Conservation (phyloP, 805 yeast genomes). For the Phaffomyces opuntiae region DNA sequence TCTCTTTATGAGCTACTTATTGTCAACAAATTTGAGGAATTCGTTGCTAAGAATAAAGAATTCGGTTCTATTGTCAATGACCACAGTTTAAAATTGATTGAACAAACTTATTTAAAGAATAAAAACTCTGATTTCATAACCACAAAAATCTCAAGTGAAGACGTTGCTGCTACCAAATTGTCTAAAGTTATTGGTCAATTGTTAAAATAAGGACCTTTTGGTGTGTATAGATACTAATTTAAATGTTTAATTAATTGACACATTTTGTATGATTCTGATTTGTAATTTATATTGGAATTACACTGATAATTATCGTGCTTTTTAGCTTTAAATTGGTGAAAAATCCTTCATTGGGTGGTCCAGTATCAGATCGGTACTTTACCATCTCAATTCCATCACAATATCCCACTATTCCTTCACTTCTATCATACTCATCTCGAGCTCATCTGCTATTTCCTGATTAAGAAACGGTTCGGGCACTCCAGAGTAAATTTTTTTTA, state of each 20-base stretch:
- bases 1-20: conserved; percentile 19
- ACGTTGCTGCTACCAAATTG: conserved; percentile 18
- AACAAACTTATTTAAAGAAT: conserved; percentile 14
- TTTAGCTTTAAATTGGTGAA: too few relatives aligned
- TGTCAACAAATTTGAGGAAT: conserved; percentile 16
- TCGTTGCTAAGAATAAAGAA: conserved; percentile 17
- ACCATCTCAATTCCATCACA: not conserved
- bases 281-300: not conserved
- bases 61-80: conserved; percentile 14
- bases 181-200: conserved; percentile 18
- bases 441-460: conserved; percentile 19
- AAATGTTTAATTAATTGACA: not conserved
- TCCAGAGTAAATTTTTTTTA: conserved; percentile 7
- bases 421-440: not conserved
- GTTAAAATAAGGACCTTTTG: conserved; percentile 1
- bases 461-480: conserved; percentile 17
- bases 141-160: conserved; percentile 17
- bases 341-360: too few relatives aligned
- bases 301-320: too few relatives aligned
- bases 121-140: conserved; percentile 17
- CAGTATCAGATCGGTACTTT: too few relatives aligned
- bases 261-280: not conserved
- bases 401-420: not conserved
- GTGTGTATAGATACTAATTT: not conserved
- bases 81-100: conserved; percentile 11